Evolutionary conservation across 176 grass and related monocot genomes (phyloP).

Genomic region (Oryza glumipatula): DNA sequence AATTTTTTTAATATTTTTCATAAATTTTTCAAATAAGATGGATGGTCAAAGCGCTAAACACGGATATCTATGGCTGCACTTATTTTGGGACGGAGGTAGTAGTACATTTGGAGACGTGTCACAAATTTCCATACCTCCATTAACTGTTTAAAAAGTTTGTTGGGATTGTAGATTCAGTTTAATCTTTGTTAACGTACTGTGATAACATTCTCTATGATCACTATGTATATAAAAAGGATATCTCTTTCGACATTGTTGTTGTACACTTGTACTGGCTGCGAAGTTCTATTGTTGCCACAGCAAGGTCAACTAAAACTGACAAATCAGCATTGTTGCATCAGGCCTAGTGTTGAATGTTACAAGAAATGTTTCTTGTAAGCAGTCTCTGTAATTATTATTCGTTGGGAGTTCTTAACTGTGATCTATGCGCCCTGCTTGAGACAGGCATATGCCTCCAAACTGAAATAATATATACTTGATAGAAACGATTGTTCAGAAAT

Average conservation of each 20-base stretch:
- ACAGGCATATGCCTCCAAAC: background rate
- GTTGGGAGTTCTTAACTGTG: background rate
- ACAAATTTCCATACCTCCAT: too few relatives aligned
- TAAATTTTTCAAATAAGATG: too few relatives aligned
- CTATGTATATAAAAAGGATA: background rate
- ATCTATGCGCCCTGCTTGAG: background rate
- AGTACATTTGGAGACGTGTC: too few relatives aligned
- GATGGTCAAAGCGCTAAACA: too few relatives aligned
- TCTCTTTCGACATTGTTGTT: background rate
- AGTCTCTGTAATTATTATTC: background rate
- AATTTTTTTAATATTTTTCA: too few relatives aligned
- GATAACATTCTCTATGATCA: constrained; percentile 25
- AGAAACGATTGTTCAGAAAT: background rate
- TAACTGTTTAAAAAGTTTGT: too few relatives aligned
- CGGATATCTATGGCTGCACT: too few relatives aligned
- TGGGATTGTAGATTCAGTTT: background rate
- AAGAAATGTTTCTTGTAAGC: background rate
- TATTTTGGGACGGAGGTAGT: too few relatives aligned
- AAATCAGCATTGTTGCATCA: background rate
- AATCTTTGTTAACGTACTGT: background rate
- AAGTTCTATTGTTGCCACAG: constrained; percentile 7
- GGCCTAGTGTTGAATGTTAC: background rate
- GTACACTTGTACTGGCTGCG: background rate
- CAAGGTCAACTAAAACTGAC: constrained; percentile 8
- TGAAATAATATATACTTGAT: background rate